A percentile compares a stretch with the other conserved stretches of the same genome.
Conservation (phyloP, 306 rosid species). For the Sicyos baderoa region DNA sequence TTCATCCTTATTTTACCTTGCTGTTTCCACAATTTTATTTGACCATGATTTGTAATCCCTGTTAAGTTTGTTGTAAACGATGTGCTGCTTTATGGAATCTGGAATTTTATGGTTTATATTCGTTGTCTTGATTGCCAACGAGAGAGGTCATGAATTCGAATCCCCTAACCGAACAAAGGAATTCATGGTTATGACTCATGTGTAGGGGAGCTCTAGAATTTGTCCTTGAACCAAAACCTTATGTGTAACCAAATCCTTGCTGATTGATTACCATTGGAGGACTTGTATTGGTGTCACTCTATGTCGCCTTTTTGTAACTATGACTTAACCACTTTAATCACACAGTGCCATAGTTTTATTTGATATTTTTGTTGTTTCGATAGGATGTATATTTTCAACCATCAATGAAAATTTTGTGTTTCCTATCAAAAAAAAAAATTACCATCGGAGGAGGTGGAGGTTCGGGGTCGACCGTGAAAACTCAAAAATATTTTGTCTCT, state of each 20-base stretch:
- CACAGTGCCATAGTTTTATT: too few species aligned
- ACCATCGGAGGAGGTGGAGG: not conserved
- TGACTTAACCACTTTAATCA: too few species aligned
- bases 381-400: too few species aligned
- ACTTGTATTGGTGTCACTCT: too few species aligned
- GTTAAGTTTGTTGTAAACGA: not conserved
- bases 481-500: not conserved
- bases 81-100: not conserved
- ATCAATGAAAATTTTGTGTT: too few species aligned
- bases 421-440: too few species aligned
- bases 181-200: too few species aligned
- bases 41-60: not conserved
- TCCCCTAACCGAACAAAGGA: too few species aligned
- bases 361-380: too few species aligned
- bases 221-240: not conserved
- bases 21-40: not conserved
- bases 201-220: too few species aligned
- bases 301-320: too few species aligned
- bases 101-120: not conserved
- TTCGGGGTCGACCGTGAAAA: not conserved
- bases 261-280: not conserved
- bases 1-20: not conserved
- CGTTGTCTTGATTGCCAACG: not conserved
- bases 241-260: not conserved
- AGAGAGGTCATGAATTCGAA: too few species aligned